These are phyloP conservation scores for Aspergillus brasiliensis DNA, from an alignment of 2,329 filamentous ascomycete genomes.

Conservation along the genomic window DNA sequence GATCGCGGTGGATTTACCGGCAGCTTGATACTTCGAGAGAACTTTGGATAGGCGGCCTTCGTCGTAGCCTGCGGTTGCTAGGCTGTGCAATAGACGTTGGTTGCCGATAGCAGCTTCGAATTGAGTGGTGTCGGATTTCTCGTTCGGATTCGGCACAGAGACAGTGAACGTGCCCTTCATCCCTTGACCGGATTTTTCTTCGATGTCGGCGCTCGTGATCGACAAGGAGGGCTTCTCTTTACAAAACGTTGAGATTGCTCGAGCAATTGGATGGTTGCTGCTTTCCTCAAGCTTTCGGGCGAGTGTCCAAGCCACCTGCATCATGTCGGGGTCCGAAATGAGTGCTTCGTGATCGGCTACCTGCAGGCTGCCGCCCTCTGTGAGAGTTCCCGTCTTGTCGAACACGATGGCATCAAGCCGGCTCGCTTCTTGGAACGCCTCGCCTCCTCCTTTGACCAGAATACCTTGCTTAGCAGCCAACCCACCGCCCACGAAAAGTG, in stretches of 20 bases:
- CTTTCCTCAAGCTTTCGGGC: constrained; percentile 58
- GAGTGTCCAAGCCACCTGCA: constrained; percentile 48
- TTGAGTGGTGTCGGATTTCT: constrained; percentile 19
- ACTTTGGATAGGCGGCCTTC: constrained; percentile 36
- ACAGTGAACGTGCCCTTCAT: constrained; percentile 56
- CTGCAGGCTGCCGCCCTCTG: constrained; percentile 61
- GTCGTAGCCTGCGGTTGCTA: constrained; percentile 34
- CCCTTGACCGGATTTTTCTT: constrained; percentile 60
- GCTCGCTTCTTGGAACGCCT: constrained; percentile 83
- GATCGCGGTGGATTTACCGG: constrained; percentile 49
- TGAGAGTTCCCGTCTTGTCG: constrained; percentile 86
- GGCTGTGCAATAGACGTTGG: constrained; percentile 51
- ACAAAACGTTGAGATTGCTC: constrained; percentile 57
- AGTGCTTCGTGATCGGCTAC: constrained; percentile 56
- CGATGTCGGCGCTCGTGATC: constrained; percentile 43
- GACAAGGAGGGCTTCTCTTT: constrained; percentile 26
- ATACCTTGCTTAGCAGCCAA: constrained; percentile 79
- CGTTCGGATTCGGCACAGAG: constrained; percentile 18
- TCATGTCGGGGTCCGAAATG: constrained; percentile 33
- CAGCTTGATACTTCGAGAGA: constrained; percentile 43
- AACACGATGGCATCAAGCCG: constrained; percentile 78
- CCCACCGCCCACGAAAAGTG: constrained; percentile 80
- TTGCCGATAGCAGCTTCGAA: constrained; percentile 61
- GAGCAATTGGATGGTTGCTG: constrained; percentile 62
- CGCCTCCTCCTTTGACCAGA: constrained; percentile 79